Base-by-base conservation (phyloP, 139 green algal species). In the Edaphochlamys debaryana region DNA sequence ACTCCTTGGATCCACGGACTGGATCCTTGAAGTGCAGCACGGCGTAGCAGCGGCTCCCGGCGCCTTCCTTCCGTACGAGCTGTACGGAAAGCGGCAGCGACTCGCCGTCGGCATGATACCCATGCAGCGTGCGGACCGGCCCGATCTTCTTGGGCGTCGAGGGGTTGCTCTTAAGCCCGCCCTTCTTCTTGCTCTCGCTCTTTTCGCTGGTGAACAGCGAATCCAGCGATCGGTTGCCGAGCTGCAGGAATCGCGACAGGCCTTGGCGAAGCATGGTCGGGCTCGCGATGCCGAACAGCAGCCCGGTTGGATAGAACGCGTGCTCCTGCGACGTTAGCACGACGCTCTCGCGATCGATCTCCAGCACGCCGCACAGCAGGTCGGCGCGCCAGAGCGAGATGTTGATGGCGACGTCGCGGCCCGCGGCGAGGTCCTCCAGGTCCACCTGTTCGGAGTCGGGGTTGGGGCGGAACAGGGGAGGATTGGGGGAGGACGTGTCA, bases 341-440 rank as follows among this genome's bases (percentile, higher is more conserved):
- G 25, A 69, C 9, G 0, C 72, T 71, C 19, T 85, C 79, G 45
- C 73, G 80, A 60, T 90, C 87, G 37, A 90, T 79, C 73, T 90
- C 87, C 34, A 90, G 22, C 36, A 90, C 72, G 23, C 70, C 82
- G 23, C 40, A 72, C 62, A 88, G 6, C 45, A 85, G 66, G n/a
- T 90, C 87, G 30, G 78, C 72, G 34, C 87, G 78, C 82, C 82
- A 88, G 15, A 90, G 66, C 4, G 45, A 68, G 42, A 83, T 74
- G 42, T 74, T 54, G 48, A 83, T 83, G 20, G 32, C 23, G 32
- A 83, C 64, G 30, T 75, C 60, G 29, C 77, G 63, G 1, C 45
- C 63, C 36, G 77, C 64, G 20, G 64, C 63, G n/a, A 83, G 27
- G 42, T 83, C 77, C 77, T 83, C 77, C 63, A 75, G 32, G 42